Conservation (phyloP, 1,284 basidiomycete species). For the Golubevia sp. region DNA sequence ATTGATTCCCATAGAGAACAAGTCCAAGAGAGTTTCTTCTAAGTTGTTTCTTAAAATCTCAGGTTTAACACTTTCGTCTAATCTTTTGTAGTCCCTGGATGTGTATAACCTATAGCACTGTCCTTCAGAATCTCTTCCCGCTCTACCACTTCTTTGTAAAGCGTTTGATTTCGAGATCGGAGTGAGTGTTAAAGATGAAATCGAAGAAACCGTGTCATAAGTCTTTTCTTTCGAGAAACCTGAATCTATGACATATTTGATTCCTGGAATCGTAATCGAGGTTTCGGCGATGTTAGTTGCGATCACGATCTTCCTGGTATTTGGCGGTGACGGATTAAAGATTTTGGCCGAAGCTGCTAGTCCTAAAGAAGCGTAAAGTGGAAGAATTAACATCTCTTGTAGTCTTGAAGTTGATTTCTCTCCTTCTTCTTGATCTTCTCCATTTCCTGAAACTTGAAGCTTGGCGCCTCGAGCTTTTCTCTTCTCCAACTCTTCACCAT, state of each 20-base stretch:
- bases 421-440: background rate
- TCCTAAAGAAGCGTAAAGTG: slow-evolving; percentile 57
- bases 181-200: slow-evolving; percentile 29
- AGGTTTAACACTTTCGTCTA: slow-evolving; percentile 25
- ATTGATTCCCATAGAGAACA: slow-evolving; percentile 48
- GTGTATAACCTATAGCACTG: slow-evolving; percentile 55
- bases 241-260: slow-evolving; percentile 92
- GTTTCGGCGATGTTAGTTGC: slow-evolving; percentile 98
- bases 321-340: slow-evolving; percentile 66
- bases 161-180: slow-evolving; percentile 48
- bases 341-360: slow-evolving; percentile 36
- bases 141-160: slow-evolving; percentile 48
- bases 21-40: slow-evolving; percentile 33
- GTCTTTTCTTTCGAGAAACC: slow-evolving; percentile 95
- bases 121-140: slow-evolving; percentile 46
- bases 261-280: slow-evolving; percentile 93
- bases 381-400: slow-evolving; percentile 38
- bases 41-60: slow-evolving; percentile 53
- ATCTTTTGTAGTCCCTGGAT: slow-evolving; percentile 21
- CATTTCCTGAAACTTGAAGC: background rate
- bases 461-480: too few species aligned
- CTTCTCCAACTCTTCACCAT: too few species aligned
- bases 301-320: slow-evolving; percentile 84
- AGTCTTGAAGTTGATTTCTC: slow-evolving; percentile 12
- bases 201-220: slow-evolving; percentile 63